Percentiles rank a stretch among this genome's conserved stretches.
phyloP scores from a whole-genome alignment of 192 early-diverging fungal species.

The Rhizoclosmatium sp. region DNA sequence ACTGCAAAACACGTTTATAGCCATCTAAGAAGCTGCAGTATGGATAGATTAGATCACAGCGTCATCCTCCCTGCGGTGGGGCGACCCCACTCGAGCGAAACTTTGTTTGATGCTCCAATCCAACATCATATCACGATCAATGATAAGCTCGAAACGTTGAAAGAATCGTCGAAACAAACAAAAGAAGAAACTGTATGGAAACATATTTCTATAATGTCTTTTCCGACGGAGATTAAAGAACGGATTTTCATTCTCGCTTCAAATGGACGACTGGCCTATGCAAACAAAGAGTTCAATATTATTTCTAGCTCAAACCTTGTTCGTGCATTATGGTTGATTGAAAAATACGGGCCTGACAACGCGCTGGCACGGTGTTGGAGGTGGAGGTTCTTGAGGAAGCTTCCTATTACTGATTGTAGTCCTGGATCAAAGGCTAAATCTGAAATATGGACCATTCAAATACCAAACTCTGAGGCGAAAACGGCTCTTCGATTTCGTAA shows the following conservation, averaged over 20 bases:
- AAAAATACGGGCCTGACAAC: constrained; percentile 31
- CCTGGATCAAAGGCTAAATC: background rate
- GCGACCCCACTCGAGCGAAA: too few species aligned
- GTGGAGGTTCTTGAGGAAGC: constrained; percentile 42
- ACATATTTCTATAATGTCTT: background rate
- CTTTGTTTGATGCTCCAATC: too few species aligned
- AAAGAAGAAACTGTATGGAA: background rate
- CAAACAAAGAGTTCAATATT: constrained; percentile 33
- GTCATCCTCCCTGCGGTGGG: too few species aligned
- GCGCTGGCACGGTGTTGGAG: constrained; percentile 43
- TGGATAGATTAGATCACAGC: too few species aligned
- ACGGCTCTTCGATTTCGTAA: background rate
- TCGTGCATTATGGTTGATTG: constrained; percentile 36
- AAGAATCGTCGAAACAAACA: too few species aligned
- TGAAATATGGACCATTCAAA: background rate
- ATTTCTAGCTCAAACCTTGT: constrained; percentile 36
- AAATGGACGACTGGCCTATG: constrained; percentile 28
- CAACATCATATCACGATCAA: too few species aligned
- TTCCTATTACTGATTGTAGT: background rate
- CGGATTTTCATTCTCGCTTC: constrained; percentile 41
- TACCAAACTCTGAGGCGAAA: background rate
- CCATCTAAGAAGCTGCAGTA: too few species aligned
- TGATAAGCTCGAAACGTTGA: too few species aligned
- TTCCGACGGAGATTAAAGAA: constrained; percentile 34
- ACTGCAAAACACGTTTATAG: too few species aligned